phyloP scores from a whole-genome alignment of 345 rosid genomes.

The Salix suchowensis region DNA sequence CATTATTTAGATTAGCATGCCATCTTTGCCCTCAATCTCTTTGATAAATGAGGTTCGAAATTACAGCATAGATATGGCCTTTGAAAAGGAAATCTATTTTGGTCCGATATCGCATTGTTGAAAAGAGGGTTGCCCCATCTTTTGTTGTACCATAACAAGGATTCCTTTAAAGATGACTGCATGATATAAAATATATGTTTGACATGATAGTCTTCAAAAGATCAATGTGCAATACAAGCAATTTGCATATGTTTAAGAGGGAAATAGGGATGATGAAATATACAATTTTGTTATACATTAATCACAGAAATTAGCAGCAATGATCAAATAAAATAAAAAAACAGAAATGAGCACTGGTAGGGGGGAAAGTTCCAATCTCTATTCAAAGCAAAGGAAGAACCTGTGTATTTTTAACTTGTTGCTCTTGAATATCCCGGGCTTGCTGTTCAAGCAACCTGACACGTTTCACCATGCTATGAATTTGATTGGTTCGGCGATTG shows the following conservation, averaged over 20 bases:
- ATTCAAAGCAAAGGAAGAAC: constrained; percentile 27
- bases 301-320: background rate
- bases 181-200: no score
- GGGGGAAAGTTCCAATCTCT: background rate
- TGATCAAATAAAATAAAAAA: background rate
- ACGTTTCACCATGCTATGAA: constrained; percentile 43
- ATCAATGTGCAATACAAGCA: no score
- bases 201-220: no score
- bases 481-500: constrained; percentile 31
- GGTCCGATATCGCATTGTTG: no score
- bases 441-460: constrained; percentile 54
- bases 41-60: background rate
- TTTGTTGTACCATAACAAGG: no score
- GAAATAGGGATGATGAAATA: no score
- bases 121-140: no score
- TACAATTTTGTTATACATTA: background rate
- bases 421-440: constrained; percentile 66
- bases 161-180: no score
- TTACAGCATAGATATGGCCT: background rate
- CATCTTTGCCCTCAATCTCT: background rate
- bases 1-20: background rate
- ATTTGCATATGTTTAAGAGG: no score
- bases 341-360: background rate
- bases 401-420: constrained; percentile 71
- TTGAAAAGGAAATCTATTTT: no score